Percentiles rank a stretch among this genome's conserved stretches.
phyloP scores from a whole-genome alignment of 192 early-diverging fungal genomes.

The Lunasporangiospora selenospora region DNA sequence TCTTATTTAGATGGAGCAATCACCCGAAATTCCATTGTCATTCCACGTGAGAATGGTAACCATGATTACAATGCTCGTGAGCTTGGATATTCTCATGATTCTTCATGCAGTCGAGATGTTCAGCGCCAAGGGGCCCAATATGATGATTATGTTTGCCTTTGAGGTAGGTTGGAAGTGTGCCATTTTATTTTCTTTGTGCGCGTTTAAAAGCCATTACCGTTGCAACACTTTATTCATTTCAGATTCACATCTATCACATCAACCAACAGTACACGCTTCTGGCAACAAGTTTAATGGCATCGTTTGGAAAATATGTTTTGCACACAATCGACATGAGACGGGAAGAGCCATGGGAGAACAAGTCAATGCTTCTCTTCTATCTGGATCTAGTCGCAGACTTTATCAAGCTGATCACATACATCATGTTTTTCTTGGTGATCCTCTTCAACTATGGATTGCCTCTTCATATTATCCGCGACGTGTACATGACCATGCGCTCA shows the following conservation, averaged over 20 bases:
- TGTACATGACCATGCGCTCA: slow-evolving; percentile 93
- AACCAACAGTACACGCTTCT: slow-evolving; percentile 84
- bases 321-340: slow-evolving; percentile 84
- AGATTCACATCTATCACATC: neutral
- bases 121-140: slow-evolving; percentile 72
- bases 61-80: slow-evolving; percentile 69
- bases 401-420: slow-evolving; percentile 86
- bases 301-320: slow-evolving; percentile 84
- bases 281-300: slow-evolving; percentile 75
- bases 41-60: slow-evolving; percentile 79
- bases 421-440: slow-evolving; percentile 88
- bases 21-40: slow-evolving; percentile 61
- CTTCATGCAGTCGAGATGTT: slow-evolving; percentile 71
- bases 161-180: slow-evolving; percentile 62
- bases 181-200: neutral
- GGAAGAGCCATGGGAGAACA: slow-evolving; percentile 94
- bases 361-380: slow-evolving; percentile 91
- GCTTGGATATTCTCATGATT: slow-evolving; percentile 80
- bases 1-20: slow-evolving; percentile 84
- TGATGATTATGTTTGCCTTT: slow-evolving; percentile 99
- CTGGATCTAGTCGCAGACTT: slow-evolving; percentile 90
- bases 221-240: neutral
- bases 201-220: neutral
- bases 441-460: slow-evolving; percentile 87
- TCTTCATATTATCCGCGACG: slow-evolving; percentile 94